Conservation (phyloP, 495 filamentous ascomycete genomes). For the Immersiella caudata region DNA sequence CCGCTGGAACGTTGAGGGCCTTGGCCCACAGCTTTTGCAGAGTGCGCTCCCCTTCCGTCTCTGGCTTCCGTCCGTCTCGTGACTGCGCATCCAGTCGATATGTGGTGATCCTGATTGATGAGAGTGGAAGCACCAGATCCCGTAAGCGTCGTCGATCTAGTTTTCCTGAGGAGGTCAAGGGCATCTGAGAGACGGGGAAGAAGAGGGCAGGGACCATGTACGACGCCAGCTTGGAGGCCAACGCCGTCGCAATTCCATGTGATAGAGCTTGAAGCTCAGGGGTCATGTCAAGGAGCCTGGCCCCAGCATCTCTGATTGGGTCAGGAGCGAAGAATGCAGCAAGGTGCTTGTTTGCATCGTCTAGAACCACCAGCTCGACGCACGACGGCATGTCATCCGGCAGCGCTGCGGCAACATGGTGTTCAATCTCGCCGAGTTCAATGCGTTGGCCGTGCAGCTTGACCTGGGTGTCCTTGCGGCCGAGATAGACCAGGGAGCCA, state of each 20-base stretch:
- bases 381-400: slow-evolving; percentile 15
- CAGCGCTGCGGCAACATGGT: slow-evolving; percentile 49
- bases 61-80: slow-evolving; percentile 4
- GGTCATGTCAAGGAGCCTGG: slow-evolving; percentile 23
- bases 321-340: slow-evolving; percentile 23
- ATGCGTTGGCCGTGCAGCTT: slow-evolving; percentile 46
- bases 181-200: slow-evolving; percentile 53
- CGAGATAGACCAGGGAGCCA: slow-evolving; percentile 55
- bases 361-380: slow-evolving; percentile 23
- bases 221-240: slow-evolving; percentile 17
- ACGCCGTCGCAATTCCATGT: neutral
- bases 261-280: slow-evolving; percentile 8
- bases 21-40: slow-evolving; percentile 39
- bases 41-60: slow-evolving; percentile 30
- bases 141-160: slow-evolving; percentile 42
- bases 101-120: neutral
- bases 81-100: slow-evolving; percentile 20
- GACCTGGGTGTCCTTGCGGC: slow-evolving; percentile 40
- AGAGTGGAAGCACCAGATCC: slow-evolving; percentile 13
- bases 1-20: slow-evolving; percentile 30
- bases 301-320: neutral
- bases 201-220: slow-evolving; percentile 63
- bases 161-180: slow-evolving; percentile 57
- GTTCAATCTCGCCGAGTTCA: slow-evolving; percentile 58
- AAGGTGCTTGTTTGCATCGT: slow-evolving; percentile 21